phyloP scores from a whole-genome alignment of 441 rosid species.

The Viola pubescens region DNA sequence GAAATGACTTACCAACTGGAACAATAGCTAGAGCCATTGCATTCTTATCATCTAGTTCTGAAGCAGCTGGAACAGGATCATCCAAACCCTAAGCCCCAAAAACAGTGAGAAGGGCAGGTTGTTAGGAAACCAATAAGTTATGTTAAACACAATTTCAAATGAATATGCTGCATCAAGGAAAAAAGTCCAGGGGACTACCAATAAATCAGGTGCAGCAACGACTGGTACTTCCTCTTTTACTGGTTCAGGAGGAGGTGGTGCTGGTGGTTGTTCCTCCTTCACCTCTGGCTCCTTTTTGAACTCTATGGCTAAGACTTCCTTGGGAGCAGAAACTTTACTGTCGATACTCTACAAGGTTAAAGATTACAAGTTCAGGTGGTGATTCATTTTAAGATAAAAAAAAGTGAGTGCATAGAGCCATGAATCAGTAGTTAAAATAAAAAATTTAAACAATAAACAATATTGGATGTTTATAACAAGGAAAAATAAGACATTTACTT shows the following conservation, averaged over 20 bases:
- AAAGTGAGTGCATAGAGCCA: background rate
- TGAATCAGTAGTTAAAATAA: too few species aligned
- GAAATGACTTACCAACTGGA: conserved; percentile 48
- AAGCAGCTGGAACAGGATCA: conserved; percentile 59
- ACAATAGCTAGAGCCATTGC: conserved; percentile 89
- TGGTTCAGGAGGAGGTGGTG: conserved; percentile 57
- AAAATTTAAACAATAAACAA: too few species aligned
- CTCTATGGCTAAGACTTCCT: conserved; percentile 76
- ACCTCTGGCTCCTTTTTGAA: conserved; percentile 43
- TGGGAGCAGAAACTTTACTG: conserved; percentile 55
- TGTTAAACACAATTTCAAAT: background rate
- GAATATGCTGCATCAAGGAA: background rate
- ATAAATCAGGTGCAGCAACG: conserved; percentile 68
- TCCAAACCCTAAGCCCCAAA: conserved; percentile 50
- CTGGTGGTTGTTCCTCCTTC: conserved; percentile 37
- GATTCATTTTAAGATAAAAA: conserved; percentile 1
- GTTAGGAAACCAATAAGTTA: background rate
- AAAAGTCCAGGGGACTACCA: conserved; percentile 37
- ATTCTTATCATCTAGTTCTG: conserved; percentile 75
- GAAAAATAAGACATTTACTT: background rate
- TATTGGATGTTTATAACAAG: too few species aligned
- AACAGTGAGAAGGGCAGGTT: background rate
- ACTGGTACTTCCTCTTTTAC: conserved; percentile 52
- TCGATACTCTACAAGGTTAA: conserved; percentile 31
- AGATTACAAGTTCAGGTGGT: conserved; percentile 3